Percentiles rank a stretch among this genome's conserved stretches.
Evolutionary conservation across 2,329 filamentous ascomycete genomes (phyloP).

Genomic region (Harringtonia lauricola): DNA sequence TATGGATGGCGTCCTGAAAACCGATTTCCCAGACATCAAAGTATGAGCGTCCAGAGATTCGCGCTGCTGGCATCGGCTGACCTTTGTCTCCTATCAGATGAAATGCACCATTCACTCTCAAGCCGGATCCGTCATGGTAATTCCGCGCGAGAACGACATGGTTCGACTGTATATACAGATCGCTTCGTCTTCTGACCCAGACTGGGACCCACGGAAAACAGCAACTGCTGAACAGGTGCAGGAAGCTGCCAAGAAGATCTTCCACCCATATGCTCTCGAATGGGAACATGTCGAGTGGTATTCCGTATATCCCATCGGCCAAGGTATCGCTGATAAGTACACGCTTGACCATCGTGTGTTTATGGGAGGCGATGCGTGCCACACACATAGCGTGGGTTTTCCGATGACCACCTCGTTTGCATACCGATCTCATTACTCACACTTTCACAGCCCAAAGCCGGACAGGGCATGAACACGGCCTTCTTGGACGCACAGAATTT

Average conservation of each 20-base stretch:
- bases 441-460: constrained; percentile 48
- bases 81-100: constrained; percentile 31
- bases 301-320: constrained; percentile 66
- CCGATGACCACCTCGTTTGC: background rate
- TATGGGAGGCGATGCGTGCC: constrained; percentile 66
- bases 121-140: constrained; percentile 68
- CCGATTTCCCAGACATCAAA: constrained; percentile 69
- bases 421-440: background rate
- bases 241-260: constrained; percentile 50
- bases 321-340: constrained; percentile 59
- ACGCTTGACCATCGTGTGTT: constrained; percentile 61
- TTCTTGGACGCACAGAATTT: constrained; percentile 79
- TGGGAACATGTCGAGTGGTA: constrained; percentile 64
- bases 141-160: constrained; percentile 59
- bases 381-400: constrained; percentile 58
- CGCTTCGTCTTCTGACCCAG: constrained; percentile 46
- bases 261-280: constrained; percentile 55
- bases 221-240: constrained; percentile 55
- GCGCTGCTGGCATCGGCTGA: background rate
- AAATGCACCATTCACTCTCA: constrained; percentile 68
- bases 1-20: constrained; percentile 62
- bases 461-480: constrained; percentile 71
- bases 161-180: constrained; percentile 63
- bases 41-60: constrained; percentile 13
- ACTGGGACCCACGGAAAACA: constrained; percentile 51